These are phyloP conservation scores for Pulveroboletus frians DNA, from an alignment of 768 basidiomycete species.

Conservation along the genomic window DNA sequence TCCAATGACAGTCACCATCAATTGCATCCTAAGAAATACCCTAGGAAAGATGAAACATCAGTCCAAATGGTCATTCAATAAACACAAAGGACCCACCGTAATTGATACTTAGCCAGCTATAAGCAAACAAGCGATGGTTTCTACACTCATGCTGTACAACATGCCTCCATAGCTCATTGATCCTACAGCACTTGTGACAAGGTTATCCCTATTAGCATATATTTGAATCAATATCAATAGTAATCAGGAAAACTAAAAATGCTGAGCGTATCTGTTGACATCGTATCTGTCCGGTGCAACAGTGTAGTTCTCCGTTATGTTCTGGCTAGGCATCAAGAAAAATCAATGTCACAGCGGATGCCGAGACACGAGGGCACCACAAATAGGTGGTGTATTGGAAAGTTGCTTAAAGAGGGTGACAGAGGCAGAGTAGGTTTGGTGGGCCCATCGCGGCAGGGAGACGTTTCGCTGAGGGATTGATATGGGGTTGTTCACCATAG, in stretches of 20 bases:
- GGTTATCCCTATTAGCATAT: constrained; percentile 27
- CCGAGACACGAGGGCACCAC: no score
- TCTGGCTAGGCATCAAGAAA: constrained; percentile 9
- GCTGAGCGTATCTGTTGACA: constrained; percentile 35
- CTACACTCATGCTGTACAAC: constrained; percentile 41
- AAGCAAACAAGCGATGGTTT: constrained; percentile 51
- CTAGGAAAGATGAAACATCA: background rate
- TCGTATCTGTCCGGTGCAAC: constrained; percentile 48
- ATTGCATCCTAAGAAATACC: constrained; percentile 56
- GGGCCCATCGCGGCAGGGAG: no score
- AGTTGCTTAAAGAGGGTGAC: no score
- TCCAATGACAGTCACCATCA: constrained; percentile 47
- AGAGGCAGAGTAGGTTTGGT: no score
- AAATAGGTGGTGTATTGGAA: no score
- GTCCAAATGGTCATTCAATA: background rate
- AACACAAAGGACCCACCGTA: constrained; percentile 34
- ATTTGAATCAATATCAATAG: background rate
- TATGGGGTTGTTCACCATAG: no score
- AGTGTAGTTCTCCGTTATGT: constrained; percentile 34
- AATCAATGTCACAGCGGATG: background rate
- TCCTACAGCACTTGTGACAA: constrained; percentile 38
- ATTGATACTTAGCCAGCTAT: constrained; percentile 49
- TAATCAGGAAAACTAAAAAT: background rate
- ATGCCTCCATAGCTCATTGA: constrained; percentile 38
- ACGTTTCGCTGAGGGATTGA: no score